Evolutionary conservation across 2,329 filamentous ascomycete genomes (phyloP).

Genomic region (Colletotrichum karsti): DNA sequence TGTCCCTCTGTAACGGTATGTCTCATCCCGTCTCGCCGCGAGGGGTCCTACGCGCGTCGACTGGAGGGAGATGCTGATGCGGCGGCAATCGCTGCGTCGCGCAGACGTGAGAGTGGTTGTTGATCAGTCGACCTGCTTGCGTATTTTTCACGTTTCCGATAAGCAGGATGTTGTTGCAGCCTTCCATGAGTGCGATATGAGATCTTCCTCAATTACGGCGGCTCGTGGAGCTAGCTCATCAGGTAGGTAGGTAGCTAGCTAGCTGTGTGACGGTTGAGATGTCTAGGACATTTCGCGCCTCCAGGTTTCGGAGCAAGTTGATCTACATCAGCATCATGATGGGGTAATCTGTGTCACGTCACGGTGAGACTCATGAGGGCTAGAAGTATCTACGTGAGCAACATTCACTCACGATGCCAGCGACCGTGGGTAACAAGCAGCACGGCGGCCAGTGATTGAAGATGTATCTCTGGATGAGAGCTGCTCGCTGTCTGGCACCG

Average conservation of each 20-base stretch:
- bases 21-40: not conserved
- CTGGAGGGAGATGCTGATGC: too few species aligned
- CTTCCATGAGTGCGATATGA: not conserved
- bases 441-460: not conserved
- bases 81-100: too few species aligned
- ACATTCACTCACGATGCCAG: not conserved
- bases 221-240: not conserved
- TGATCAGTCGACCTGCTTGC: too few species aligned
- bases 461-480: not conserved
- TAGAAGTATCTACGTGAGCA: too few species aligned
- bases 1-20: constrained; percentile 22
- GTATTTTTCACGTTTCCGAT: not conserved
- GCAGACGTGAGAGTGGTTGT: too few species aligned
- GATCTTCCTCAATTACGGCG: not conserved
- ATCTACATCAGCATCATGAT: not conserved
- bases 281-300: not conserved
- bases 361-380: not conserved
- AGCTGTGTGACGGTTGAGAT: not conserved
- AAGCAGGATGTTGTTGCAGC: not conserved
- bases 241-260: too few species aligned
- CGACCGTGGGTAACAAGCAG: not conserved
- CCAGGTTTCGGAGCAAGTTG: too few species aligned
- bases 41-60: not conserved
- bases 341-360: not conserved
- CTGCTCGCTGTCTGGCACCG: not conserved